Base-by-base conservation (phyloP, 805 yeast genomes). In the Hanseniaspora vineae region DNA sequence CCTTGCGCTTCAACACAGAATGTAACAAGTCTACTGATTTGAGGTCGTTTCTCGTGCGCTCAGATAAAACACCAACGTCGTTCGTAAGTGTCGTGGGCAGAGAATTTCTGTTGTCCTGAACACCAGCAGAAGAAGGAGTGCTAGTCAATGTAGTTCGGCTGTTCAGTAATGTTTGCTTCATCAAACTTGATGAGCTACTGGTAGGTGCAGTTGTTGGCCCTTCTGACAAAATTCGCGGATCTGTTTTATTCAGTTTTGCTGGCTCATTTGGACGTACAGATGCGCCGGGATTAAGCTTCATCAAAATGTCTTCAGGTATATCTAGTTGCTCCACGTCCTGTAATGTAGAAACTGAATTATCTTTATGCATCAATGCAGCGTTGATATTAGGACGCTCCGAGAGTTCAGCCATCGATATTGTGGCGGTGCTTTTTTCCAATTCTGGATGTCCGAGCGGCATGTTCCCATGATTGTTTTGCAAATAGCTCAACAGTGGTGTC, bases 321-420 rank as follows among this genome's bases (percentile, higher is more conserved):
- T 44, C 50, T 15, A 48, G 42, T 19, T 48, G 50, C 19, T 44
- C 17, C 12, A 48, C 42, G 31, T 46, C 50, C 42, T 48, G 50
- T 9, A 48, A 11, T 10, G 45, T 46, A 15, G 40, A 44, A 12
- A 48, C 45, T 10, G 50, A 45, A 6, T 15, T n/a, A n/a, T 35
- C 23, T 9, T 45, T 31, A 12, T 35, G 20, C 35, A 42, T 42
- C 18, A 17, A 17, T 12, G 15, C 9, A 12, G 19, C 37, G 15
- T 33, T 11, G 6, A 23, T 23, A 23, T 8, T 23, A 23, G 29
- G 29, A 23, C 29, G 29, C 29, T 23, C 19, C 19, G 31, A n/a
- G 4, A n/a, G 23, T 19, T 19, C 31, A 12, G 15, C 31, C 13
- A 11, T 20, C n/a, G n/a, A 40, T 18, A 40, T 40, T 40, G 37